These are phyloP conservation scores for Penicillium sp. DNA, from an alignment of 2,329 filamentous ascomycete species.

Conservation along the genomic window DNA sequence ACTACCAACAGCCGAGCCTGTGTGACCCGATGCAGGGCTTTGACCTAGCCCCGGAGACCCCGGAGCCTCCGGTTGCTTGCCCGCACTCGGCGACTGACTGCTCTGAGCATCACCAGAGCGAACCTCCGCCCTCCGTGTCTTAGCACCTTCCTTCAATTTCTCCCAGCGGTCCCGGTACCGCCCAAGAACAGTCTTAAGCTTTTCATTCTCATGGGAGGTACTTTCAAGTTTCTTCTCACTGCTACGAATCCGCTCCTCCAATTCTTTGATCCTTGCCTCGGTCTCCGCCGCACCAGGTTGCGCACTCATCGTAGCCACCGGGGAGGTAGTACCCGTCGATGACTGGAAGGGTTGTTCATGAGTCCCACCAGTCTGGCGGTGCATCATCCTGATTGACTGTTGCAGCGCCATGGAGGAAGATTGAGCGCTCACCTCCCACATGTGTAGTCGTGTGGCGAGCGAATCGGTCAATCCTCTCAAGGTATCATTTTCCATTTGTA, in stretches of 20 bases:
- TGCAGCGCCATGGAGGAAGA: conserved; percentile 80
- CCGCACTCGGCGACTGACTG: conserved; percentile 4
- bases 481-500: conserved; percentile 81
- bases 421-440: conserved; percentile 90
- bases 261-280: conserved; percentile 57
- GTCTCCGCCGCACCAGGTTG: conserved; percentile 30
- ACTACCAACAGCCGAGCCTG: background rate
- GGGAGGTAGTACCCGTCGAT: conserved; percentile 29
- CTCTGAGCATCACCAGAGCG: conserved; percentile 16
- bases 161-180: conserved; percentile 65
- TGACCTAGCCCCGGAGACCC: conserved; percentile 11
- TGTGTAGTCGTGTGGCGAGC: conserved; percentile 78
- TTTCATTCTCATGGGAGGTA: conserved; percentile 60
- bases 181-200: conserved; percentile 52
- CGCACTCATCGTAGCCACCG: conserved; percentile 18
- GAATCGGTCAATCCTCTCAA: conserved; percentile 83
- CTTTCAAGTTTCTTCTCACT: conserved; percentile 60
- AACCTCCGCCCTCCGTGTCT: conserved; percentile 33
- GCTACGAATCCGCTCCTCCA: conserved; percentile 63
- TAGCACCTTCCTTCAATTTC: conserved; percentile 63
- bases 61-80: conserved; percentile 11
- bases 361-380: conserved; percentile 36
- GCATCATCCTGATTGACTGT: conserved; percentile 64
- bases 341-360: conserved; percentile 33
- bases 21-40: background rate